Evolutionary conservation across 2,329 filamentous ascomycete species (phyloP).

Genomic region (Paracamarosporium sp.): DNA sequence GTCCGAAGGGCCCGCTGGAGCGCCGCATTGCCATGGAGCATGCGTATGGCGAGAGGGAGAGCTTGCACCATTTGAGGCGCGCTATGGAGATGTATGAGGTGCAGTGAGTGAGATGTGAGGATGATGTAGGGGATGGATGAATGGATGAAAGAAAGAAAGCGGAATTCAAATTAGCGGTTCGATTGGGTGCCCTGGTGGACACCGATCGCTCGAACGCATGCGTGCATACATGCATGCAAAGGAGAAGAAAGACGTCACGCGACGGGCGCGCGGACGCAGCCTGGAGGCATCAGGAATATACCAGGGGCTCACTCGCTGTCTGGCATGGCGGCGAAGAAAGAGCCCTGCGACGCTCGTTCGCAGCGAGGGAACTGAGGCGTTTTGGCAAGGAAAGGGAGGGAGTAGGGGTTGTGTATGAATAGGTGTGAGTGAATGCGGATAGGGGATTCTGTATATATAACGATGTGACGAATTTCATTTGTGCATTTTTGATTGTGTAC

Average conservation of each 20-base stretch:
- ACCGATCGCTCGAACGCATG: no score
- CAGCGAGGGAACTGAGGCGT: no score
- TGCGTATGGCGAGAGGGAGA: conserved; percentile 54
- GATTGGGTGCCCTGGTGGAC: background rate
- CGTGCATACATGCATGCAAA: no score
- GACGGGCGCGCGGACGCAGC: background rate
- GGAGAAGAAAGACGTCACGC: background rate
- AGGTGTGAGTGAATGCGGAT: no score
- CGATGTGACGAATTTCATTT: no score
- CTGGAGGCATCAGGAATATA: background rate
- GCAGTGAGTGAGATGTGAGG: conserved; percentile 33
- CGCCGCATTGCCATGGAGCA: conserved; percentile 52
- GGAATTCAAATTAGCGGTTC: background rate
- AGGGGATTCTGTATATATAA: no score
- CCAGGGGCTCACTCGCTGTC: no score
- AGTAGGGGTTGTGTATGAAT: no score
- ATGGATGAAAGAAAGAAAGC: background rate
- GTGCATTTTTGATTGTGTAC: no score
- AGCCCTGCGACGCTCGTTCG: no score
- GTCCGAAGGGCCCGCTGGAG: conserved; percentile 36
- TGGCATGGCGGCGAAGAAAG: no score
- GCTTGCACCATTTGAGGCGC: conserved; percentile 52
- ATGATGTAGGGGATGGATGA: background rate
- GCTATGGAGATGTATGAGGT: conserved; percentile 54
- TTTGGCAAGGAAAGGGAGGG: no score